Conservation (phyloP, 768 basidiomycete genomes). For the Terana coerulea region DNA sequence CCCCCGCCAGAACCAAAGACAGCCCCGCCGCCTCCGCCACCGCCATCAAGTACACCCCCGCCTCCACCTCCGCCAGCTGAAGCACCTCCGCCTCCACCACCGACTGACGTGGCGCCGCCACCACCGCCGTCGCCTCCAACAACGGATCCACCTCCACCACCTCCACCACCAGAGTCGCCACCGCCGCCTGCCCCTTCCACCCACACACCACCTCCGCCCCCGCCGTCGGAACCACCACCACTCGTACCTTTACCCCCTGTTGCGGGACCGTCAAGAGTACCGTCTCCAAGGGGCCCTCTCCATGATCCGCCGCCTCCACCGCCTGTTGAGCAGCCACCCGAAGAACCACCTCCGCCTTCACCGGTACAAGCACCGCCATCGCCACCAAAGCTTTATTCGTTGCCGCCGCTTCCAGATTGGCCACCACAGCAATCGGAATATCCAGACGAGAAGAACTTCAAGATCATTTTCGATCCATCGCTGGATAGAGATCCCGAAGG, state of each 20-base stretch:
- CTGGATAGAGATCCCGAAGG: slow-evolving; percentile 45
- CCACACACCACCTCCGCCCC: slow-evolving; percentile 20
- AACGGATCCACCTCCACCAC: slow-evolving; percentile 19
- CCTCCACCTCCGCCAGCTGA: slow-evolving; percentile 28
- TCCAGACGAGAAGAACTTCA: slow-evolving; percentile 48
- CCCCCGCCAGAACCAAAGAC: slow-evolving; percentile 34
- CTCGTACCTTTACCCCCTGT: slow-evolving; percentile 22
- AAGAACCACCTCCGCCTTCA: slow-evolving; percentile 22
- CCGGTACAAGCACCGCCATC: slow-evolving; percentile 27
- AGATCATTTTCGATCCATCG: slow-evolving; percentile 59
- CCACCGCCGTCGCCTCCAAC: slow-evolving; percentile 28
- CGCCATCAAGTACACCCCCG: slow-evolving; percentile 25
- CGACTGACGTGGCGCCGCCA: slow-evolving; percentile 24
- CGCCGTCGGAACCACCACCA: not conserved
- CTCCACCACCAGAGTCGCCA: slow-evolving; percentile 23
- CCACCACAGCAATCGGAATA: slow-evolving; percentile 49
- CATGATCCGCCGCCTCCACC: slow-evolving; percentile 21
- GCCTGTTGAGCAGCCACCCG: slow-evolving; percentile 12
- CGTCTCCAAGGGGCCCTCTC: too few relatives aligned
- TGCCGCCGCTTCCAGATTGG: slow-evolving; percentile 49
- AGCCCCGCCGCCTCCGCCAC: slow-evolving; percentile 33
- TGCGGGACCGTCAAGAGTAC: slow-evolving; percentile 16
- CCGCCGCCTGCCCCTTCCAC: slow-evolving; percentile 23
- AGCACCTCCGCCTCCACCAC: slow-evolving; percentile 26
- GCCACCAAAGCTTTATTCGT: slow-evolving; percentile 34